phyloP scores from a whole-genome alignment of 2,329 filamentous ascomycete species.

The Albifimbria verrucaria region DNA sequence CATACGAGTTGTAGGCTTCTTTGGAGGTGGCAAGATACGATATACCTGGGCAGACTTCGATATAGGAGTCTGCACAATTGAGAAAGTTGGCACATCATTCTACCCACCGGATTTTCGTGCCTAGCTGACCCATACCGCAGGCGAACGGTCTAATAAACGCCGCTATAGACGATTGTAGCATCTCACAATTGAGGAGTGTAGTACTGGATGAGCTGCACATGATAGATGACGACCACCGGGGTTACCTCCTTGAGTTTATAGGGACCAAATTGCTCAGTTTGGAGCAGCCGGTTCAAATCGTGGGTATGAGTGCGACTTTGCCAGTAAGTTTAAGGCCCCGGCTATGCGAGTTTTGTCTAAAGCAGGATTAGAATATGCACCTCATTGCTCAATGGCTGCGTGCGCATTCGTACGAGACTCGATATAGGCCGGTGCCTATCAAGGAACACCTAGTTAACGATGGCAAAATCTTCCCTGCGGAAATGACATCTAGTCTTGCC shows the following conservation, averaged over 20 bases:
- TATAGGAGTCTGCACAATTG: constrained; percentile 75
- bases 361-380: constrained; percentile 57
- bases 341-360: background rate
- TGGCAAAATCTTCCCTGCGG: constrained; percentile 61
- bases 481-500: constrained; percentile 51
- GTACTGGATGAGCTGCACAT: constrained; percentile 81
- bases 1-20: constrained; percentile 68
- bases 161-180: constrained; percentile 67
- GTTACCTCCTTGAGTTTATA: constrained; percentile 72
- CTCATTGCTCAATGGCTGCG: constrained; percentile 67
- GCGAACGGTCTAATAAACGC: constrained; percentile 72
- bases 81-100: constrained; percentile 50
- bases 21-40: constrained; percentile 67
- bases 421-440: constrained; percentile 71
- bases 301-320: constrained; percentile 79
- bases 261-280: constrained; percentile 70
- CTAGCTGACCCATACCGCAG: constrained; percentile 33
- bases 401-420: constrained; percentile 69
- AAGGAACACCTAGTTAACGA: constrained; percentile 73
- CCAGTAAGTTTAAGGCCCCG: constrained; percentile 47
- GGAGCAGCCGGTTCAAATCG: constrained; percentile 64
- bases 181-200: constrained; percentile 62
- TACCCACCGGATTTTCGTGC: background rate
- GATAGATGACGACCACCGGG: constrained; percentile 72
- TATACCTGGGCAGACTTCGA: constrained; percentile 72